Evolutionary conservation across 2,329 filamentous ascomycete genomes (phyloP), one percentile per base, ranked within the genome.

Genomic region (Pseudogymnoascus sp.): DNA sequence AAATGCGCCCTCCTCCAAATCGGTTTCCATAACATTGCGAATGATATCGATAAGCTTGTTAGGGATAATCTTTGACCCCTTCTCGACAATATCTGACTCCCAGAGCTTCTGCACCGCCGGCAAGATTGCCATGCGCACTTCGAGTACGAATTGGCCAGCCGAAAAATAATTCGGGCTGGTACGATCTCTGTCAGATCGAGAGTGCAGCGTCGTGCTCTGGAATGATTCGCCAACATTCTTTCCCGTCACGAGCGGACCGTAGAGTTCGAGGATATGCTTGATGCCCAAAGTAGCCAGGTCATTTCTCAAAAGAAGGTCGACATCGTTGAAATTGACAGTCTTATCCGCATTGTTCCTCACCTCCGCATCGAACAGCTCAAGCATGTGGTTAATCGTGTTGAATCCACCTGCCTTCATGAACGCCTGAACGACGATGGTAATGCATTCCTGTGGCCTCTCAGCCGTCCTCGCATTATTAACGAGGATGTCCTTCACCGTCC

Each of bases 331-430:
- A 28, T 77, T 76, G 11, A 79, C 76, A 31, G 82, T 75, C 4
- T 74, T 72, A 64, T 80, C 79, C 31, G 84, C 80, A 60, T 76
- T 74, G 43, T 74, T 72, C 68, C 75, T 76, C 62, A 83, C 77
- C 65, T 87, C 83, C 6, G 81, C 76, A 61, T 85, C 81, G 69
- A 96, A 95, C 16, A 83, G 81, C 41, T 84, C 79, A 8, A 96
- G 81, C 72, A 96, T 87, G 0, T 82, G 78, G 68, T 90, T 91
- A 65, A 98, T 78, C 4, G 86, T 81, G 7, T 86, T 82, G 64
- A 99, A 81, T 0, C 95, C 93, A 40, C 86, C 87, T 59, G 86
- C 83, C 65, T 91, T 87, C 74, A 93, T 93, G 78, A 99, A 97
- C 0, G 91, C 89, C 62, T 93, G 83, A 24, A 99, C 81, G 37